Evolutionary conservation across 2,329 filamentous ascomycete species (phyloP), one percentile per base, ranked within the genome.

Genomic region (Fusarium chlamydosporum): DNA sequence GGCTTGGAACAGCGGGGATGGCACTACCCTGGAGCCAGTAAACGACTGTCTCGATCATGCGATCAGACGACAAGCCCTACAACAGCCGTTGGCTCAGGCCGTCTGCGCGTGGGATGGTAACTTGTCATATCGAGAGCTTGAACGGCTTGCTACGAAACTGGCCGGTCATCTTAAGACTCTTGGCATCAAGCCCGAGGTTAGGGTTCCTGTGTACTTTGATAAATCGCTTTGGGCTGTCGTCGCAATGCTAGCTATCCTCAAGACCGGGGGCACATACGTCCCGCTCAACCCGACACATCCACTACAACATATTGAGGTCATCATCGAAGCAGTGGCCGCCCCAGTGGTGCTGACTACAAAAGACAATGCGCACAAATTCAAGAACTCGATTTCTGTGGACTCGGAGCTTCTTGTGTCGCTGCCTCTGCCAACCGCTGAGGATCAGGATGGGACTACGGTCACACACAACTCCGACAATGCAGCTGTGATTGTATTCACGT

Each of bases 101-200:
- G 38, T 83, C 40, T 72, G 78, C 53, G 79, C 81, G 3, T 83
- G 81, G 80, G 81, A 83, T 62, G 78, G 79, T 12, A 62, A 70
- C 45, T 77, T 82, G 55, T 81, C 80, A 12, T 83, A 82, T 58
- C 56, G 68, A 52, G 76, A 83, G 37, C 73, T 82, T 9, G 78
- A 50, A 12, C 37, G 20, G 16, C 33, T 34, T 15, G 47, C 53
- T 41, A 40, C 34, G 10, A 35, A 38, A 27, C 57, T 61, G 27
- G 37, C 52, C 29, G 13, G 31, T 35, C 23, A 43, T 18, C 26
- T 60, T 18, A 33, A 47, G 3, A 45, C 46, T 33, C 31, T 27
- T 29, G 50, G 50, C 37, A 45, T 55, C 33, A 40, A 38, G 23
- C 16, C 18, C 20, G 26, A n/a, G 26, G 52, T 40, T 10, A 55